Evolutionary conservation across 305 asterid species (phyloP).

Genomic region (Stenogyne calaminthoides): DNA sequence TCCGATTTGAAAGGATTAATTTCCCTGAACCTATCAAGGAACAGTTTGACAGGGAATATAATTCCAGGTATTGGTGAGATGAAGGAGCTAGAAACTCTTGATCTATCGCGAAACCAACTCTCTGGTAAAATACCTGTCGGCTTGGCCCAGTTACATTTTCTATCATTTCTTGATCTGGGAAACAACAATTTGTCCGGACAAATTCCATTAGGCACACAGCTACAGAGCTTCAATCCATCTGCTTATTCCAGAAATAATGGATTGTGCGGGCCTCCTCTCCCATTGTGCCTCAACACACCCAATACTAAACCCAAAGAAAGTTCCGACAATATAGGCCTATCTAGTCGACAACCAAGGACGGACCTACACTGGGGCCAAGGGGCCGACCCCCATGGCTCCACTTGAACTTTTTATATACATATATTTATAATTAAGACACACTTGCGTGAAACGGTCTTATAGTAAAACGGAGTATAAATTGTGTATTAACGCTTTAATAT

Average conservation of each 20-base stretch:
- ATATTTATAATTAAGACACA: too few relatives aligned
- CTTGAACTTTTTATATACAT: too few relatives aligned
- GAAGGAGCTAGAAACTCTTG: slow-evolving; percentile 19
- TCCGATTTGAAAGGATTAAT: slow-evolving; percentile 24
- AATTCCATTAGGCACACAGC: slow-evolving; percentile 8
- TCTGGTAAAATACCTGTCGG: slow-evolving; percentile 29
- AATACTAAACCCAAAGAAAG: not conserved
- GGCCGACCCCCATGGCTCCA: too few relatives aligned
- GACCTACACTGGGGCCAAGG: too few relatives aligned
- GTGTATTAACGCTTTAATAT: too few relatives aligned
- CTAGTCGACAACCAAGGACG: not conserved
- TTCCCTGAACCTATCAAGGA: slow-evolving; percentile 35
- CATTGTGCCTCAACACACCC: not conserved
- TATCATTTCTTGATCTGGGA: slow-evolving; percentile 19
- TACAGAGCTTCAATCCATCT: slow-evolving; percentile 22
- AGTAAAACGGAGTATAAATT: too few relatives aligned
- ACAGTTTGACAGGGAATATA: slow-evolving; percentile 22
- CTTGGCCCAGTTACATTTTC: not conserved
- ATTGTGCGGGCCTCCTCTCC: slow-evolving; percentile 30
- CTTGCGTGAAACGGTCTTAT: too few relatives aligned
- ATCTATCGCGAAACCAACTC: slow-evolving; percentile 23
- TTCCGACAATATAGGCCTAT: not conserved
- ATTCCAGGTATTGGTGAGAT: slow-evolving; percentile 7
- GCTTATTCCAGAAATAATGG: slow-evolving; percentile 18
- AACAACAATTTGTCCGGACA: slow-evolving; percentile 23